Conservation (phyloP, 208 protist species). For the Naegleria lovaniensis region DNA sequence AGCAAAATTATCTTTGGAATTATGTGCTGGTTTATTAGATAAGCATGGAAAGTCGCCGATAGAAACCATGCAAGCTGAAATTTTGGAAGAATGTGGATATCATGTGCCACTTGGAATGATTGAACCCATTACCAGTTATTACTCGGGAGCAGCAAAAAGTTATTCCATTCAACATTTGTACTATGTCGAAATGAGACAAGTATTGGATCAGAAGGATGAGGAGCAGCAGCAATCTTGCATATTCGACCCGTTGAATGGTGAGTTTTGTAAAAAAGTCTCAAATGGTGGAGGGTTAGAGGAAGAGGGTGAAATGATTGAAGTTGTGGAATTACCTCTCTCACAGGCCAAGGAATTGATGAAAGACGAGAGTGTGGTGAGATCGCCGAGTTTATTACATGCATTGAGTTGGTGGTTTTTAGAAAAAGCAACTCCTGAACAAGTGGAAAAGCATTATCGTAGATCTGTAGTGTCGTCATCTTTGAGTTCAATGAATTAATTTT, state of each 20-base stretch:
- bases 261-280: background rate
- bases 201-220: background rate
- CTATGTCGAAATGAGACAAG: background rate
- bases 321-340: background rate
- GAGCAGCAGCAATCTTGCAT: too few species aligned
- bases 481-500: too few species aligned
- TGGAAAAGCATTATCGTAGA: background rate
- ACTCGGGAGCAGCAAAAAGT: background rate
- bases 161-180: background rate
- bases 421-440: background rate
- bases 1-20: background rate
- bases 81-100: slow-evolving; percentile 25
- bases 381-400: background rate
- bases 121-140: background rate
- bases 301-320: background rate
- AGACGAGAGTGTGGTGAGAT: background rate
- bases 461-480: too few species aligned
- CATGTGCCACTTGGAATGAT: background rate
- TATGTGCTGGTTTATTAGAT: slow-evolving; percentile 17
- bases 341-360: background rate
- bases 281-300: background rate
- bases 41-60: background rate
- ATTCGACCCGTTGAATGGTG: background rate
- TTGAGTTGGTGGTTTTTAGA: background rate
- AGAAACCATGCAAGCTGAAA: background rate